These are phyloP conservation scores for Termitomyces sp. DNA, from an alignment of 768 basidiomycete species.

Conservation along the genomic window DNA sequence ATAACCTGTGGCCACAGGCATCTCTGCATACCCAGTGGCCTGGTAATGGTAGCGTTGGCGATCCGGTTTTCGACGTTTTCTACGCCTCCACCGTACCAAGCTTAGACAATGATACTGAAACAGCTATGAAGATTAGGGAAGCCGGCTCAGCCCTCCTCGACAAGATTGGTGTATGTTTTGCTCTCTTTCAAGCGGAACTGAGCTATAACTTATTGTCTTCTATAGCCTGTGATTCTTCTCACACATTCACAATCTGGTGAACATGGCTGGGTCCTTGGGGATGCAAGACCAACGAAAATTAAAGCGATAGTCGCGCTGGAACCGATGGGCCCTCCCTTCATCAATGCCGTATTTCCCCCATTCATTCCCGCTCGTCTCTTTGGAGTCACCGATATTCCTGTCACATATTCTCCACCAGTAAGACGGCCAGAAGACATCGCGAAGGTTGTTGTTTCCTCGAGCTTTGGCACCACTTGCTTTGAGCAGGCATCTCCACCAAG, in stretches of 20 bases:
- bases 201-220: not conserved
- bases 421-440: slow-evolving; percentile 33
- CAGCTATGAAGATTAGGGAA: slow-evolving; percentile 33
- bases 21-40: slow-evolving; percentile 49
- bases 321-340: slow-evolving; percentile 49
- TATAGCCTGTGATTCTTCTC: slow-evolving; percentile 42
- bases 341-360: slow-evolving; percentile 33
- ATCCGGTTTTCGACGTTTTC: slow-evolving; percentile 41
- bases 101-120: slow-evolving; percentile 30
- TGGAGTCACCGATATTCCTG: slow-evolving; percentile 46
- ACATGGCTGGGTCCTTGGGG: slow-evolving; percentile 47
- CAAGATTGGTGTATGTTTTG: slow-evolving; percentile 29
- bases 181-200: not conserved
- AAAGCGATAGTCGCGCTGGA: slow-evolving; percentile 48
- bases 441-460: slow-evolving; percentile 22
- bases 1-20: slow-evolving; percentile 44
- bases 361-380: slow-evolving; percentile 35
- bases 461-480: slow-evolving; percentile 34
- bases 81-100: slow-evolving; percentile 40
- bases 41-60: slow-evolving; percentile 44
- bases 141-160: slow-evolving; percentile 43
- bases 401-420: slow-evolving; percentile 40
- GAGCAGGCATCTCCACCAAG: slow-evolving; percentile 41
- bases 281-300: slow-evolving; percentile 39
- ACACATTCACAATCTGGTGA: slow-evolving; percentile 51